Base-by-base conservation (phyloP, 2,329 filamentous ascomycete species). In the Botryotinia narcissicola region DNA sequence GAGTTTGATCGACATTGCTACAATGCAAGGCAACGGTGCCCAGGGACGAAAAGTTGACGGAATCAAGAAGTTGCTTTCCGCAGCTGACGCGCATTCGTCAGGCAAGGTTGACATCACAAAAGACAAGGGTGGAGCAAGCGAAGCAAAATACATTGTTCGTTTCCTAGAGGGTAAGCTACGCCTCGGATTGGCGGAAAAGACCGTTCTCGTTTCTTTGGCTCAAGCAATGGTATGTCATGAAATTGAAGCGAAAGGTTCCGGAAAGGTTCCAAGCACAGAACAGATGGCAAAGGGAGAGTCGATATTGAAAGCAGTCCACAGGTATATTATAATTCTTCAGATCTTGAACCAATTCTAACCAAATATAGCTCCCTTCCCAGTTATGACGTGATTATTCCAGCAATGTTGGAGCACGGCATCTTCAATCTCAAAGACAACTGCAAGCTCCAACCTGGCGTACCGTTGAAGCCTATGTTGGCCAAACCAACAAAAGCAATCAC, bases 401-500 rank as follows among this genome's bases (percentile, higher is more conserved):
- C 93, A 3, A 93, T 98, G 86, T 85, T 98, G 40, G 86, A 96
- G 78, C 89, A 96, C 78, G 96, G 96, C 29, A 93, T 99, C 75
- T 89, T 92, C 84, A 91, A 94, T 54, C 84, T 99, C 20, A 88
- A 89, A 70, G 92, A 97, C 16, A 89, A 92, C 73, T 98, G 96
- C 87, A 97, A 97, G 82, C 87, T 99, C 62, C 93, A 94, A 77
- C 95, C 96, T 0, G 96, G 96, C 76, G 93, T 99, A 25, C 96
- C 96, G 0, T 86, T 99, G 74, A 99, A 99, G 83, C 96, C 96
- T 78, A 99, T 99, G 96, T 87, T 99, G 84, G 96, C 96, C 32
- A 98, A 98, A 80, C 96, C 96, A 4, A 99, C 96, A 16, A 99
- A 99, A 82, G 95, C 96, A 8, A 98, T 99, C 79, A 97, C 95